Conservation (phyloP, 805 yeast species). For the Sungouiozyma intestinalis region DNA sequence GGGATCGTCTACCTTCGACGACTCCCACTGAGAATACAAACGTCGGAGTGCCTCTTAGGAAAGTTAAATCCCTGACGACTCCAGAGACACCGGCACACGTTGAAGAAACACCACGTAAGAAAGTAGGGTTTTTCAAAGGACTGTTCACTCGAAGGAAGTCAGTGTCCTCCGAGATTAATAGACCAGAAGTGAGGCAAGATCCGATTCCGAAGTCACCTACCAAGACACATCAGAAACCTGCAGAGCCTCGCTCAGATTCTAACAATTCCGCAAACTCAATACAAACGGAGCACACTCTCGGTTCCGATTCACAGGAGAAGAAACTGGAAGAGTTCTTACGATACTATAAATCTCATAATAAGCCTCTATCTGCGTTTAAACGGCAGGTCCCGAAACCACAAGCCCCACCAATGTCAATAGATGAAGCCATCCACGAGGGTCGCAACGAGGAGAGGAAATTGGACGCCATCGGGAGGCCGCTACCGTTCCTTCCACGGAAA, state of each 20-base stretch:
- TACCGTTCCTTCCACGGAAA: slow-evolving; percentile 42
- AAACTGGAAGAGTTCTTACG: slow-evolving; percentile 38
- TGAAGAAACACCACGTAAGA: slow-evolving; percentile 15
- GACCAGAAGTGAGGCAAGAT: neutral
- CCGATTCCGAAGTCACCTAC: neutral
- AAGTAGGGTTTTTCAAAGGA: slow-evolving; percentile 29
- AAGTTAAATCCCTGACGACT: neutral
- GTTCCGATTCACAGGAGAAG: slow-evolving; percentile 28
- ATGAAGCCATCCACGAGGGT: slow-evolving; percentile 4
- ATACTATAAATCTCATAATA: slow-evolving; percentile 26
- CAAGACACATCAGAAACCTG: neutral
- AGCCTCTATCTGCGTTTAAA: slow-evolving; percentile 17
- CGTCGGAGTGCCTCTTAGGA: neutral
- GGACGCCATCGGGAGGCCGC: slow-evolving; percentile 35
- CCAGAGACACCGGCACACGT: neutral
- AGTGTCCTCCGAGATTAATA: neutral
- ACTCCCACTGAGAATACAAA: too few relatives aligned
- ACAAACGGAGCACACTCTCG: neutral
- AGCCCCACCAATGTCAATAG: slow-evolving; percentile 20
- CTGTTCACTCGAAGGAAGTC: slow-evolving; percentile 18
- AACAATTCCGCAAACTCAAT: neutral
- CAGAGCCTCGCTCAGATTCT: neutral
- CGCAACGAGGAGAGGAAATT: slow-evolving; percentile 11
- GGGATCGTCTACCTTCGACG: too few relatives aligned
- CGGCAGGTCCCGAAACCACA: neutral